Evolutionary conservation across 441 rosid species (phyloP).

Genomic region (Brassica hybrid): DNA sequence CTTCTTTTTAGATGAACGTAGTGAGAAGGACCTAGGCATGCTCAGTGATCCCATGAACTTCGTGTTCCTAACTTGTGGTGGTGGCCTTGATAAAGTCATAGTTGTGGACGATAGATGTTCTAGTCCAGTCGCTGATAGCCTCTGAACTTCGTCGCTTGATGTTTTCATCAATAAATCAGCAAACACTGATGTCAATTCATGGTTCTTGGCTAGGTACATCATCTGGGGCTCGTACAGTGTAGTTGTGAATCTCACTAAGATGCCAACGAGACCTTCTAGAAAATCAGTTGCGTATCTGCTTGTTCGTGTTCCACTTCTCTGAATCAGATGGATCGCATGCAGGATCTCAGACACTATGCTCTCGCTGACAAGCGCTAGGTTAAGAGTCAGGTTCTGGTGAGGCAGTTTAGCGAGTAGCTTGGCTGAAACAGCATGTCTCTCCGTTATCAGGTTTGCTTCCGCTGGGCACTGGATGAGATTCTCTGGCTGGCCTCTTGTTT

Average conservation of each 20-base stretch:
- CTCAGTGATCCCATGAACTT: constrained; percentile 54
- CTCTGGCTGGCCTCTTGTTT: constrained; percentile 78
- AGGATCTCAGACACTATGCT: constrained; percentile 62
- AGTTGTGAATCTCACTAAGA: constrained; percentile 86
- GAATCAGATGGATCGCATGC: constrained; percentile 59
- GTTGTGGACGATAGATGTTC: constrained; percentile 84
- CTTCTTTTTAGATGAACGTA: constrained; percentile 55
- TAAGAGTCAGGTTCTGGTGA: constrained; percentile 79
- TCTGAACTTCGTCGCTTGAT: constrained; percentile 84
- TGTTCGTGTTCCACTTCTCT: constrained; percentile 63
- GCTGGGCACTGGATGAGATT: constrained; percentile 56
- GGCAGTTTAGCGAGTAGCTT: constrained; percentile 80
- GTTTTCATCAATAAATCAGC: constrained; percentile 79
- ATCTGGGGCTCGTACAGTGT: constrained; percentile 78
- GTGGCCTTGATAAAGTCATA: constrained; percentile 60
- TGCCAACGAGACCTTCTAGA: constrained; percentile 83
- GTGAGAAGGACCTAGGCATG: constrained; percentile 53
- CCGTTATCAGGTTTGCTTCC: constrained; percentile 58
- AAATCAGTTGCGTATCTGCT: constrained; percentile 69
- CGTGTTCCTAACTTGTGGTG: constrained; percentile 49
- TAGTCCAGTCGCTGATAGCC: constrained; percentile 81
- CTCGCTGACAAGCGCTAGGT: constrained; percentile 63
- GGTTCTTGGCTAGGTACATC: constrained; percentile 64
- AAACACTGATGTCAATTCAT: constrained; percentile 71
- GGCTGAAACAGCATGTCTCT: constrained; percentile 81